phyloP scores from a whole-genome alignment of 768 basidiomycete genomes.

The Leccinum olivaceopallidum region DNA sequence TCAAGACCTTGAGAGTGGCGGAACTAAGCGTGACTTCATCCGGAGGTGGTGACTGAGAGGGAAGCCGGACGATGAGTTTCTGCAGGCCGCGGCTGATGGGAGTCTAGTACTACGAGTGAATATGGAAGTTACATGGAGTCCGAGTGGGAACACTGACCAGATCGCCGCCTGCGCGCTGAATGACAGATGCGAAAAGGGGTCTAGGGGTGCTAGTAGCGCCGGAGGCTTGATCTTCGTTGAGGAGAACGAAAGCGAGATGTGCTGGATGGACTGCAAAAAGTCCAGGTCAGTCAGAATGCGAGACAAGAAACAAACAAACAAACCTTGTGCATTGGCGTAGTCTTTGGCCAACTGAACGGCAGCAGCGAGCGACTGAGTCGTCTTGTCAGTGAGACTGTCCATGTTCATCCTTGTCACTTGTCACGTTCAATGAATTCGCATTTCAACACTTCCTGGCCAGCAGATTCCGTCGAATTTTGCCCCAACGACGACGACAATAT shows the following conservation, averaged over 20 bases:
- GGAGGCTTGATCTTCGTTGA: constrained; percentile 60
- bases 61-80: constrained; percentile 76
- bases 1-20: constrained; percentile 59
- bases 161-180: constrained; percentile 85
- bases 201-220: constrained; percentile 34
- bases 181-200: constrained; percentile 75
- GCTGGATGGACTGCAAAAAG: constrained; percentile 65
- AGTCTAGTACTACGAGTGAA: constrained; percentile 35
- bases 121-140: not conserved
- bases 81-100: constrained; percentile 71
- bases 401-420: constrained; percentile 44
- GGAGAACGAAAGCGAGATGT: constrained; percentile 79
- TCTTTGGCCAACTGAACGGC: constrained; percentile 84
- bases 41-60: constrained; percentile 83
- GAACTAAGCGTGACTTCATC: constrained; percentile 71
- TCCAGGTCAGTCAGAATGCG: not conserved
- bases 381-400: constrained; percentile 81
- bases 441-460: constrained; percentile 77
- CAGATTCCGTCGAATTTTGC: constrained; percentile 91
- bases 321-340: constrained; percentile 79
- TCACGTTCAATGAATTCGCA: constrained; percentile 3
- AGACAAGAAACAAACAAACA: not conserved
- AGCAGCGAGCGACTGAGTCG: constrained; percentile 64
- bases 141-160: constrained; percentile 47
- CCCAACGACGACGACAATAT: constrained; percentile 53